Evolutionary conservation across 306 rosid species (phyloP).

Genomic region (Sphenostylis stenocarpa): DNA sequence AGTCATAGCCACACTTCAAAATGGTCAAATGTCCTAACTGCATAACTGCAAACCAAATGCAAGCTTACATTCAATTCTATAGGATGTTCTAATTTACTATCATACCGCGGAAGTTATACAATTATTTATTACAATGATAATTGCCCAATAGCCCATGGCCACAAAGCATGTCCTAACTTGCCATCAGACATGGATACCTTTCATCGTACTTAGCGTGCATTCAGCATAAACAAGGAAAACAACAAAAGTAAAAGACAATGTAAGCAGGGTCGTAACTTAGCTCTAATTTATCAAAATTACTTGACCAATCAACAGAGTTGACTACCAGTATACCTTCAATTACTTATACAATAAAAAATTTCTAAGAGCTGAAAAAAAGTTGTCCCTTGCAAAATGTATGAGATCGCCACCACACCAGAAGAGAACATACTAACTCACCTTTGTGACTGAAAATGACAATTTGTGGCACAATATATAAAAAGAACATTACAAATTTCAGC

Average conservation of each 20-base stretch:
- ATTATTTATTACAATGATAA: background rate
- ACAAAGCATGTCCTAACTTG: background rate
- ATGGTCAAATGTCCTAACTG: conserved; percentile 13
- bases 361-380: background rate
- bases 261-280: background rate
- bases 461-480: background rate
- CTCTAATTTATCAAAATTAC: background rate
- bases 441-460: background rate
- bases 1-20: background rate
- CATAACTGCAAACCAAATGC: background rate
- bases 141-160: background rate
- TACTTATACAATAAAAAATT: background rate
- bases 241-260: background rate
- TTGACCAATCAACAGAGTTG: background rate
- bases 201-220: background rate
- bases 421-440: background rate
- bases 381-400: background rate
- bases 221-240: background rate
- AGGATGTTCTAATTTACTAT: background rate
- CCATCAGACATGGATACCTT: background rate
- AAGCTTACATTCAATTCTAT: background rate
- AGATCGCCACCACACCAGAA: background rate
- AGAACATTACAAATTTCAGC: background rate
- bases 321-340: background rate
- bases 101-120: background rate